Conservation (phyloP, 768 basidiomycete species). For the Suillus bovinus region DNA sequence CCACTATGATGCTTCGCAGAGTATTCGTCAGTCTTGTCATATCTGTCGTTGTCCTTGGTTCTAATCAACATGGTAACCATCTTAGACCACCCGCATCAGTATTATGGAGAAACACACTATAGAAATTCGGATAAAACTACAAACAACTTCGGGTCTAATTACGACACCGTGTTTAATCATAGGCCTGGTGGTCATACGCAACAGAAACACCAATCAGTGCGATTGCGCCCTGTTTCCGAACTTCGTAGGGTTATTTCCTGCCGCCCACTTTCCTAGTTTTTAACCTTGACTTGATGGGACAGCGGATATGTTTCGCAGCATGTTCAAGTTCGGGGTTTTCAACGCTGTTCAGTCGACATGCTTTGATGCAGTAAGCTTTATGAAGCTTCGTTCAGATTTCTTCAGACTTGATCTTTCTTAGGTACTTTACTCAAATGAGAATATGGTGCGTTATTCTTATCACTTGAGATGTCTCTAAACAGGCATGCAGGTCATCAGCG, state of each 20-base stretch:
- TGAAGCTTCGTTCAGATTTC: conserved; percentile 2
- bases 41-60: not conserved
- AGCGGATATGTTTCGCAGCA: conserved; percentile 80
- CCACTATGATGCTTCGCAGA: not conserved
- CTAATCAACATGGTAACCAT: not conserved
- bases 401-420: conserved; percentile 24
- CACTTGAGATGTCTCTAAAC: conserved; percentile 14
- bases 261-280: not conserved
- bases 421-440: conserved; percentile 61
- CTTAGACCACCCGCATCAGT: not conserved
- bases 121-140: not conserved
- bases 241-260: conserved; percentile 52
- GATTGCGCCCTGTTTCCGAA: conserved; percentile 68
- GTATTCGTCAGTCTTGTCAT: not conserved
- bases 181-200: conserved; percentile 19
- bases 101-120: not conserved
- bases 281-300: conserved; percentile 11
- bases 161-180: not conserved
- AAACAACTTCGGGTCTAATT: not conserved
- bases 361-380: conserved; percentile 63
- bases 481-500: conserved; percentile 63
- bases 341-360: conserved; percentile 89
- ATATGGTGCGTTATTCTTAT: conserved; percentile 50
- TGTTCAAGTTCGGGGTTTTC: conserved; percentile 90
- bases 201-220: conserved; percentile 45